Base-by-base conservation (phyloP, 2,329 filamentous ascomycete species). In the Botrytis galanthina region DNA sequence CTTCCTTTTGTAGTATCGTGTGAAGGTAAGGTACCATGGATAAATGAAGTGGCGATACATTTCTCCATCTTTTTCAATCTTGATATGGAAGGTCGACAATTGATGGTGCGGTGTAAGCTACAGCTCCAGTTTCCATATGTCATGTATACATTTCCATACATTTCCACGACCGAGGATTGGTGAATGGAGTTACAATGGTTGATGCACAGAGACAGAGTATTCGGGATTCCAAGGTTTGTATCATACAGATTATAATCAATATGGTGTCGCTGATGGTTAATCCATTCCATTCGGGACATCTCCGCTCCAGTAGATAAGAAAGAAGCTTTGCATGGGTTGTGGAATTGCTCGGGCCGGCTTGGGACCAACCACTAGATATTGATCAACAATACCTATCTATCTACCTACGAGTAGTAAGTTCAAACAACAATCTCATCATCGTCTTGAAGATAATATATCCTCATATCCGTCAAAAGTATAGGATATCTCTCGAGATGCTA, bases 1-100 rank as follows among this genome's bases (percentile, higher is more conserved):
- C 68, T 70, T 70, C 68, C 68, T 44, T 5, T 44, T 60, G 18
- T 26, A 44, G 70, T 67, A 72, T 72, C 60, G 70, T 59, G 70
- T 32, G n/a, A 9, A 63, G 46, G 60, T 57, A 42, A 46, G 70
- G 70, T 57, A 72, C 37, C 18, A 44, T 39, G 46, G n/a, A 66
- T 32, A 42, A 66, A 71, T 32, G 32, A n/a, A 48, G 44, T 66
- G 46, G 46, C 46, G 60, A 66, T n/a, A 22, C 44, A 42, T 26
- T 42, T 54, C 60, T 37, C 70, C 48, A 69, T 69, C 48, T 57
- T 32, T 57, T 42, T 18, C 48, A 16, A 32, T 57, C 66, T 69
- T 57, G n/a, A 69, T 57, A 26, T 69, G 66, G 66, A 69, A 69
- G 66, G 66, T 59, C 35, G 18, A 42, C 39, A 22, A n/a, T 22